Base-by-base conservation (phyloP, 257 asterid genomes). In the Scutellaria baicalensis region DNA sequence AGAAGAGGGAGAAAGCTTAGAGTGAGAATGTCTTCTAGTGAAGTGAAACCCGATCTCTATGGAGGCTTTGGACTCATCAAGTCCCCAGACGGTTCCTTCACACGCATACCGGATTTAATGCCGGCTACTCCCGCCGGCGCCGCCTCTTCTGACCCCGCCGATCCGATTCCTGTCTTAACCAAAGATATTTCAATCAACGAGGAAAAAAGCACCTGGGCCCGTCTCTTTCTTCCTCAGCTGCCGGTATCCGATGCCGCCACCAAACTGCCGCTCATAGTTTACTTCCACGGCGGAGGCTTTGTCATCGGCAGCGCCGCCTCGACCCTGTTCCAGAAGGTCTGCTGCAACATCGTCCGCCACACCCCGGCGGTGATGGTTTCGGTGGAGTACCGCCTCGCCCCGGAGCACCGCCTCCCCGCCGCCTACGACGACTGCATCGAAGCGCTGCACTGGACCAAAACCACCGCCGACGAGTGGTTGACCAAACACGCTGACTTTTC, bases 401-500 rank as follows among this genome's bases (percentile, higher is more conserved):
- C 93, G 1, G 91, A 86, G 33, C 80, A 84, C 79, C 81, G 86
- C 20, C 82, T 85, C 2, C 91, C 89, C 6, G 86, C 89, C 16
- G 91, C 91, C 23, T 85, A 85, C 17, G 86, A 85, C n/a, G 96
- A 84, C 61, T 73, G 76, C 70, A 0, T 61, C 56, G 85, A 83
- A 12, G 84, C 78, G 0, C 8, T 89, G 23, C 33, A 59, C 0
- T 86, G 89, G 89, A 31, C 77, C 20, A 71, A 47, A 40, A 56
- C 70, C 44, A 18, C 72, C 43, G 12, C 23, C 3, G 83, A 75
- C 2, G 93, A 83, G 11, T 80, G 90, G 88, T 12, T 89, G 61
- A 50, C 62, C 16, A 52, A 64, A 4, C 57, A 71, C 18, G 89
- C 81, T 0, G 91, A 89, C 35, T 50, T 80, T 1, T 81, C 91